These are phyloP conservation scores for Hyaloperonospora brassicae DNA, from an alignment of 352 stramenopile genomes.

Conservation along the genomic window DNA sequence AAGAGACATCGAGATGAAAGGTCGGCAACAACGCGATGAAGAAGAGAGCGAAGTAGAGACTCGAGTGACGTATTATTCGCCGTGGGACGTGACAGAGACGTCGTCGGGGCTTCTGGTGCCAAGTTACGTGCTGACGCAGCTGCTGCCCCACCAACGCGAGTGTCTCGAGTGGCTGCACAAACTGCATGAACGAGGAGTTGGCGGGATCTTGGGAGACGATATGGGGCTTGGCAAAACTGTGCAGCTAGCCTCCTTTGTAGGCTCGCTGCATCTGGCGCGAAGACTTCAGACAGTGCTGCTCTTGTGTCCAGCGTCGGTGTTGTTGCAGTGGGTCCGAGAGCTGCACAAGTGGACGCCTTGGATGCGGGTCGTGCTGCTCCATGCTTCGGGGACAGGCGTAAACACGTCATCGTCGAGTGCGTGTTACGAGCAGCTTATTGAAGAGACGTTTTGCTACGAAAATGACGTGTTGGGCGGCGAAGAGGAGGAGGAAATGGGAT, in stretches of 20 bases:
- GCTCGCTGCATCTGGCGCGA: constrained; percentile 50
- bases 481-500: no score
- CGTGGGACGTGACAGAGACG: constrained; percentile 46
- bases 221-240: constrained; percentile 97
- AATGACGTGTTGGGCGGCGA: no score
- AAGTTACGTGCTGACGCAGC: constrained; percentile 57
- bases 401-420: no score
- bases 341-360: constrained; percentile 89
- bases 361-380: constrained; percentile 85
- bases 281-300: constrained; percentile 79
- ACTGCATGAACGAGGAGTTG: constrained; percentile 92
- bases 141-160: constrained; percentile 92
- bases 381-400: constrained; percentile 66
- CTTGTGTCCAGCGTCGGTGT: constrained; percentile 91
- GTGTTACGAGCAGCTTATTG: no score
- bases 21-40: no score
- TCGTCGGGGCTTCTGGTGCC: constrained; percentile 61
- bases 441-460: no score
- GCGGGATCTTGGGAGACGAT: constrained; percentile 95
- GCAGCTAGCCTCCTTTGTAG: constrained; percentile 82
- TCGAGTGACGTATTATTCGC: constrained; percentile 30
- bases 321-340: constrained; percentile 67
- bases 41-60: constrained; percentile 7
- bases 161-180: constrained; percentile 96
- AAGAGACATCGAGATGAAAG: no score